Evolutionary conservation across 2,329 filamentous ascomycete genomes (phyloP).

Genomic region (Aspergillus ochraceus): DNA sequence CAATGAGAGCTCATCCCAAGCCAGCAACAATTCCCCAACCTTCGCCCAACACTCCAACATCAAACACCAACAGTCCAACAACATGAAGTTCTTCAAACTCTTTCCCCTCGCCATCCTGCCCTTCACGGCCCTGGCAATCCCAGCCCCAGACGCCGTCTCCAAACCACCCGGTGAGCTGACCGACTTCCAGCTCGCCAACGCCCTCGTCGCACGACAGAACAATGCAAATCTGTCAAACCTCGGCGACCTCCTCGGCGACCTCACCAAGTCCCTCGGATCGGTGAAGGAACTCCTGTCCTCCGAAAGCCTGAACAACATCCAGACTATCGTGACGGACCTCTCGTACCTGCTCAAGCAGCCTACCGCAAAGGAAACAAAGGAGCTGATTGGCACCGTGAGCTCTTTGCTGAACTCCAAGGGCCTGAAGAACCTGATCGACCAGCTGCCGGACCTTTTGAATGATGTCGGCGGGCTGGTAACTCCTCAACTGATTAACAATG

Average conservation of each 20-base stretch:
- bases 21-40: not conserved
- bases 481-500: slow-evolving; percentile 1
- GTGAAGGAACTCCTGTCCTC: slow-evolving; percentile 11
- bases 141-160: slow-evolving; percentile 11
- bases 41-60: not conserved
- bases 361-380: slow-evolving; percentile 9
- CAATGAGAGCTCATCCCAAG: not conserved
- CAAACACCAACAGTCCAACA: not conserved
- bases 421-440: slow-evolving; percentile 2
- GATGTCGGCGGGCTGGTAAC: slow-evolving; percentile 8
- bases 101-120: slow-evolving; percentile 11
- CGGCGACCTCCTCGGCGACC: slow-evolving; percentile 5
- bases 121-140: slow-evolving; percentile 7
- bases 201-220: too few relatives aligned
- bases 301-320: slow-evolving; percentile 13
- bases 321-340: slow-evolving; percentile 3
- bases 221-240: not conserved
- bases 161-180: slow-evolving; percentile 2
- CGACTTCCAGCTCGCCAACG: not conserved
- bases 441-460: slow-evolving; percentile 6
- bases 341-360: slow-evolving; percentile 4
- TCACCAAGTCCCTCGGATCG: slow-evolving; percentile 5
- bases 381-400: slow-evolving; percentile 1
- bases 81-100: slow-evolving; percentile 14
- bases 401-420: slow-evolving; percentile 8